Conservation (phyloP, 2,329 filamentous ascomycete genomes). For the Akanthomyces dipterigenus region DNA sequence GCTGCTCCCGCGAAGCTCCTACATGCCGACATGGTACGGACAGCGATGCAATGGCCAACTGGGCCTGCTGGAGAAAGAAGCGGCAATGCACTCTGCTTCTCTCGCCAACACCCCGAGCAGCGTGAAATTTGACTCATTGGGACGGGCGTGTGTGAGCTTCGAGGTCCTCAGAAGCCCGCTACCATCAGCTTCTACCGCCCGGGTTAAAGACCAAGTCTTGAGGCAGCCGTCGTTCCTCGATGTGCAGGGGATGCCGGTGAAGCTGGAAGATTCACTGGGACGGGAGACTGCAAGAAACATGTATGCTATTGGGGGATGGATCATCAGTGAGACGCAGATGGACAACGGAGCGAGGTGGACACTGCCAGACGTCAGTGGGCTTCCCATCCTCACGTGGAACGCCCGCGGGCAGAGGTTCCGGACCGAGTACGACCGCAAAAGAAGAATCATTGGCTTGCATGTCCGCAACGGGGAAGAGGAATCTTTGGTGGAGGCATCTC, state of each 20-base stretch:
- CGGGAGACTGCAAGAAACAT: background rate
- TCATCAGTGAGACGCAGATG: conserved; percentile 4
- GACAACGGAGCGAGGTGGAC: conserved; percentile 8
- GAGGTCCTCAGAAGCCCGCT: conserved; percentile 1
- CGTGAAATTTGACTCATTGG: conserved; percentile 3
- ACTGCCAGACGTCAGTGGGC: background rate
- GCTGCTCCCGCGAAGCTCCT: conserved; percentile 2
- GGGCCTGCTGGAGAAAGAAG: background rate
- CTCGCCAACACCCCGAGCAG: conserved; percentile 1
- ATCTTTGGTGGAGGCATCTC: conserved; percentile 1
- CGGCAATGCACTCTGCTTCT: background rate
- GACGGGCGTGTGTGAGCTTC: background rate
- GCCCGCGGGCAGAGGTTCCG: conserved; percentile 3
- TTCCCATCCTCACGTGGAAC: conserved; percentile 3
- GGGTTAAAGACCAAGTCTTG: background rate
- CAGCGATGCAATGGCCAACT: conserved; percentile 3
- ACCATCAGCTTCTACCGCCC: background rate
- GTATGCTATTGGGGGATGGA: conserved; percentile 2
- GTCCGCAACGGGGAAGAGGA: background rate
- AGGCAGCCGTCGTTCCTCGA: conserved; percentile 6
- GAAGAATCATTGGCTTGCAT: background rate
- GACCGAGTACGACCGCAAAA: conserved; percentile 7
- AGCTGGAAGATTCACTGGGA: background rate
- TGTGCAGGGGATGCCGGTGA: background rate
- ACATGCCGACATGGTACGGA: conserved; percentile 17